Conservation (phyloP, 2,329 filamentous ascomycete genomes). For the Lachnellula arida region DNA sequence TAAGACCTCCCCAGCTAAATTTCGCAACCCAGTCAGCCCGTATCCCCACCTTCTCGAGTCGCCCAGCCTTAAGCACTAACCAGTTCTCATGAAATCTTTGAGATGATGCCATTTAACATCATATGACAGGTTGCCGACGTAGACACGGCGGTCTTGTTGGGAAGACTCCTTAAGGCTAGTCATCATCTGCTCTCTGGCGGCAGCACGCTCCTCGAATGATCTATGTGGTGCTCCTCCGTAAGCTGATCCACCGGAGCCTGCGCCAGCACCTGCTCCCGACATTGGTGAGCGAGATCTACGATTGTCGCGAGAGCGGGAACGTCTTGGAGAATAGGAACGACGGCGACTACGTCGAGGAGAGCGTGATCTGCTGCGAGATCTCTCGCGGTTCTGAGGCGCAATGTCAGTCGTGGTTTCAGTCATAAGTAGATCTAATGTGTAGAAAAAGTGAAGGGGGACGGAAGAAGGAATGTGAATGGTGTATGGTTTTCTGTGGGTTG, state of each 20-base stretch:
- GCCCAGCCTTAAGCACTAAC: conserved; percentile 50
- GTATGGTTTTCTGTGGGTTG: conserved; percentile 2
- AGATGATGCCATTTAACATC: conserved; percentile 99
- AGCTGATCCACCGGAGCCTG: conserved; percentile 62
- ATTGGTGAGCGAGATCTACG: conserved; percentile 83
- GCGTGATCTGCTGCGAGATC: conserved; percentile 80
- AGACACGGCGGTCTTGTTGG: conserved; percentile 98
- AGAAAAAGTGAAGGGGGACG: neutral
- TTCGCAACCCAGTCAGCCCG: conserved; percentile 36
- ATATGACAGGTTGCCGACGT: conserved; percentile 97
- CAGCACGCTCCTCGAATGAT: conserved; percentile 77
- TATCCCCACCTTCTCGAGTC: conserved; percentile 22
- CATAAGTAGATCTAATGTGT: conserved; percentile 20
- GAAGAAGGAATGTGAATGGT: neutral
- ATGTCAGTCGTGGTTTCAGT: conserved; percentile 31
- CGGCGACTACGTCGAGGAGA: conserved; percentile 65
- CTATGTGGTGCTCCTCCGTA: conserved; percentile 66
- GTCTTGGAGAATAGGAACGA: conserved; percentile 45
- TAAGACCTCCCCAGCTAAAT: conserved; percentile 92
- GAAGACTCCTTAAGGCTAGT: conserved; percentile 87
- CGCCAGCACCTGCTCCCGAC: conserved; percentile 63
- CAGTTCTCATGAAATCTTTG: conserved; percentile 99
- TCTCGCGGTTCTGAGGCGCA: conserved; percentile 63
- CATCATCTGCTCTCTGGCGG: conserved; percentile 93
- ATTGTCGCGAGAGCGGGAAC: conserved; percentile 63